These are phyloP conservation scores for Coccomyxa sp. DNA, from an alignment of 139 green algal genomes.

Conservation along the genomic window DNA sequence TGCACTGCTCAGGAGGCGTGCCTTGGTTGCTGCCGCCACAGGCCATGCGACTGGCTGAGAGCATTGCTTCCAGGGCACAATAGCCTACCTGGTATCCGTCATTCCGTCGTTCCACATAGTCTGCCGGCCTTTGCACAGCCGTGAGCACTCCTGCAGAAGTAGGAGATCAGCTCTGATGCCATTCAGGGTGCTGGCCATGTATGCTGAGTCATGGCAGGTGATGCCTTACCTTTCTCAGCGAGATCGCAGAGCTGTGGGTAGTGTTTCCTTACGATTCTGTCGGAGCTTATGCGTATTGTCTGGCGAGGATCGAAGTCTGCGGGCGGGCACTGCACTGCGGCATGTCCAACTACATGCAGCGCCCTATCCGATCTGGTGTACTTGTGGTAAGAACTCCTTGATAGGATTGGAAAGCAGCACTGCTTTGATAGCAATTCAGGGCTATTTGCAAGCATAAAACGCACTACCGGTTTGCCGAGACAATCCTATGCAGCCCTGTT, in stretches of 20 bases:
- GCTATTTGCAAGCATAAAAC: too few species aligned
- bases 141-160: constrained; percentile 53
- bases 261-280: background rate
- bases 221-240: constrained; percentile 29
- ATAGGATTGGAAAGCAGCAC: too few species aligned
- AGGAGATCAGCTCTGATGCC: background rate
- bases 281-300: background rate
- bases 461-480: too few species aligned
- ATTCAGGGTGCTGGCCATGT: background rate
- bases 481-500: too few species aligned
- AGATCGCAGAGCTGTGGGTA: constrained; percentile 38
- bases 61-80: background rate
- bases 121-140: constrained; percentile 39
- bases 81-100: constrained; percentile 59
- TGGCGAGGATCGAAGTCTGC: background rate
- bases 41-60: background rate
- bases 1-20: too few species aligned
- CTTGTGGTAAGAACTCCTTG: too few species aligned
- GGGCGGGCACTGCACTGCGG: background rate
- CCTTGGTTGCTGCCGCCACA: background rate
- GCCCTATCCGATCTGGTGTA: too few species aligned
- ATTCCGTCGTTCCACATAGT: constrained; percentile 57
- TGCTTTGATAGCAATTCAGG: too few species aligned
- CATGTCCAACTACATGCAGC: too few species aligned
- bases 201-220: background rate